Percentiles rank a stretch among this genome's conserved stretches.
phyloP scores from a whole-genome alignment of 305 asterid genomes.

The Solanum hybrid region DNA sequence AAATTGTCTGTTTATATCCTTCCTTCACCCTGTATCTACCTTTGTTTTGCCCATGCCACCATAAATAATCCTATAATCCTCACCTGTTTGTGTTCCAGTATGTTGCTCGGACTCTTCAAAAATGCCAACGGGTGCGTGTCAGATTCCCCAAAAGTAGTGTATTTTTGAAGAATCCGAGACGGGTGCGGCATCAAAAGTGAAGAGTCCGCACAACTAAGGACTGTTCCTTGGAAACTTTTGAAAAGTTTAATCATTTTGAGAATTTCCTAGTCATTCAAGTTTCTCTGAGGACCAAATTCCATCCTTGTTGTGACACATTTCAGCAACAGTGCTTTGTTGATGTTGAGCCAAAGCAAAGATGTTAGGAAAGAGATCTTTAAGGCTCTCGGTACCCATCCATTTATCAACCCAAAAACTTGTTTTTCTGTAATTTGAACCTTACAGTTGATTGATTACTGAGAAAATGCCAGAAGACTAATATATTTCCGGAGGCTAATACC shows the following conservation, averaged over 20 bases:
- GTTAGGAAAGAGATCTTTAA: not conserved
- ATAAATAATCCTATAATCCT: not conserved
- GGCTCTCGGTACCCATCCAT: not conserved
- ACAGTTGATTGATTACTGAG: not conserved
- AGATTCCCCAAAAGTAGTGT: too few species aligned
- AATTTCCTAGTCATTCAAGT: not conserved
- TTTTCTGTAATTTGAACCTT: not conserved
- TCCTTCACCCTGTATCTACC: not conserved
- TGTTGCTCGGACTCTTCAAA: too few species aligned
- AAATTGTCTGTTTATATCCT: not conserved
- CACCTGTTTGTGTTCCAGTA: not conserved
- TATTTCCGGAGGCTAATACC: not conserved
- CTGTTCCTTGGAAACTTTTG: not conserved
- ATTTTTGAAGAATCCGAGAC: too few species aligned
- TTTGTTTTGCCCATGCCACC: not conserved
- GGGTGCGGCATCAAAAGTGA: too few species aligned
- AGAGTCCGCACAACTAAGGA: too few species aligned
- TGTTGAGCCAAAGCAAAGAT: not conserved
- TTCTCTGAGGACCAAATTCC: not conserved
- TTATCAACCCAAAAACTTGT: not conserved
- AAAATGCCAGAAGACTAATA: not conserved
- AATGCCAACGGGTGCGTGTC: too few species aligned
- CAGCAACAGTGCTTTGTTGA: not conserved
- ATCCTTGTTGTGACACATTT: not conserved
- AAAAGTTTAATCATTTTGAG: not conserved